Conservation (phyloP, 2,329 filamentous ascomycete genomes). For the Botryotinia convoluta region DNA sequence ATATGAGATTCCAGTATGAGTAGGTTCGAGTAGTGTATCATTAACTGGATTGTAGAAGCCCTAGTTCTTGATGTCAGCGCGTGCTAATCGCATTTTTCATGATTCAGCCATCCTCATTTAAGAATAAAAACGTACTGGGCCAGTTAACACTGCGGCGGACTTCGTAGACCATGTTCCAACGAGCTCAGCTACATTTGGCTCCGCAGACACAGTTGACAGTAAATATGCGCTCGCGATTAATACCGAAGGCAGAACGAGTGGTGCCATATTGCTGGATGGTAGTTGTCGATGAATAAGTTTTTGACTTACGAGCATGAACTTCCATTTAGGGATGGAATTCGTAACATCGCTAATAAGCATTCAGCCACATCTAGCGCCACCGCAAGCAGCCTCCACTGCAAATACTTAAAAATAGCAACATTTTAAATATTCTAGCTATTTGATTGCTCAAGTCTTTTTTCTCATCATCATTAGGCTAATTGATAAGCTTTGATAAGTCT, state of each 20-base stretch:
- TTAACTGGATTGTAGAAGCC: conserved; percentile 67
- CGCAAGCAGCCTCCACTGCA: background rate
- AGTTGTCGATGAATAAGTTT: conserved; percentile 13
- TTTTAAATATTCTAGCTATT: no score
- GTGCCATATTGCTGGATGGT: conserved; percentile 34
- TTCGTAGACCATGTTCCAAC: conserved; percentile 74
- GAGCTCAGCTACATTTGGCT: conserved; percentile 46
- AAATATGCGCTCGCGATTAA: conserved; percentile 37
- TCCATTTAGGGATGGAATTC: conserved; percentile 16
- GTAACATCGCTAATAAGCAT: conserved; percentile 14
- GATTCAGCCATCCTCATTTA: conserved; percentile 23
- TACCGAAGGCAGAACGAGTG: conserved; percentile 39
- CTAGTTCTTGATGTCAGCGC: conserved; percentile 41
- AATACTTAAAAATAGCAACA: conserved; percentile 1
- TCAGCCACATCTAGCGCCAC: conserved; percentile 17
- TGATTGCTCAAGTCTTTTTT: background rate
- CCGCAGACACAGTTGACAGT: conserved; percentile 39
- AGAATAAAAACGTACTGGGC: conserved; percentile 53
- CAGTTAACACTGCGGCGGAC: conserved; percentile 65
- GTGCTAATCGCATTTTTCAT: conserved; percentile 22
- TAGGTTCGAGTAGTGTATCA: conserved; percentile 65
- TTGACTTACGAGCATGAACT: conserved; percentile 7
- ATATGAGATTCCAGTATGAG: conserved; percentile 67
- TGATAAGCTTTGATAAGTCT: conserved; percentile 2
- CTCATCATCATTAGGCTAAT: background rate